Conservation (phyloP, 108 stramenopile species). For the Nitzschia putrida region DNA sequence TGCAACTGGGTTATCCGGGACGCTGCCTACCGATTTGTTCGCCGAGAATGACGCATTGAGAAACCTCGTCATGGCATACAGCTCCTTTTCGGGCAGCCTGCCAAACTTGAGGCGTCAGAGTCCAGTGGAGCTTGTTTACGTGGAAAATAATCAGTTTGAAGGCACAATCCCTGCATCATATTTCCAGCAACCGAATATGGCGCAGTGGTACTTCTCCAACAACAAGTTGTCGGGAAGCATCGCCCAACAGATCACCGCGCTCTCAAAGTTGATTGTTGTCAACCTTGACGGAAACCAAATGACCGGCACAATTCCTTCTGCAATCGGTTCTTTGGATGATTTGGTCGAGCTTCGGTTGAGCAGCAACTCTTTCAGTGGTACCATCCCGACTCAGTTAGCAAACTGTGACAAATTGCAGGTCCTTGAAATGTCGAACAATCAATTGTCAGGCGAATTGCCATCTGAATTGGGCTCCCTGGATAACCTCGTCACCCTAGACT, state of each 20-base stretch:
- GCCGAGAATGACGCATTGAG: neutral
- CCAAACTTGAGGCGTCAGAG: constrained; percentile 19
- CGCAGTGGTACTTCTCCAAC: constrained; percentile 9
- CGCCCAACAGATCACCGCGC: constrained; percentile 18
- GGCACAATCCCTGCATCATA: constrained; percentile 21
- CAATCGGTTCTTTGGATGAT: constrained; percentile 38
- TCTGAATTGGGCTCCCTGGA: constrained; percentile 1
- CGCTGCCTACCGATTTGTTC: constrained; percentile 8
- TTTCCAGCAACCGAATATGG: constrained; percentile 2
- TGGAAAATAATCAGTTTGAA: constrained; percentile 18
- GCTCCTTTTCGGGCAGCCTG: constrained; percentile 14
- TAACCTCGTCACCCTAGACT: neutral
- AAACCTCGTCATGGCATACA: constrained; percentile 2
- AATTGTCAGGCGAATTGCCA: constrained; percentile 42
- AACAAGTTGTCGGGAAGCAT: constrained; percentile 23
- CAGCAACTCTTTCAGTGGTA: constrained; percentile 31
- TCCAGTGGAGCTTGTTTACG: neutral
- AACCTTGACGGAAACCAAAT: constrained; percentile 45
- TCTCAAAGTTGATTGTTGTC: constrained; percentile 13
- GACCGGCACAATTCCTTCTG: constrained; percentile 37
- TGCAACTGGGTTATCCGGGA: constrained; percentile 19
- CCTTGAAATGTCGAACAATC: constrained; percentile 44
- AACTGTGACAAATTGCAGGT: constrained; percentile 44
- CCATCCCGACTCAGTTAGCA: constrained; percentile 48
- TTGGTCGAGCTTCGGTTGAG: constrained; percentile 38